phyloP scores from a whole-genome alignment of 345 rosid genomes.

The Gossypium australe region DNA sequence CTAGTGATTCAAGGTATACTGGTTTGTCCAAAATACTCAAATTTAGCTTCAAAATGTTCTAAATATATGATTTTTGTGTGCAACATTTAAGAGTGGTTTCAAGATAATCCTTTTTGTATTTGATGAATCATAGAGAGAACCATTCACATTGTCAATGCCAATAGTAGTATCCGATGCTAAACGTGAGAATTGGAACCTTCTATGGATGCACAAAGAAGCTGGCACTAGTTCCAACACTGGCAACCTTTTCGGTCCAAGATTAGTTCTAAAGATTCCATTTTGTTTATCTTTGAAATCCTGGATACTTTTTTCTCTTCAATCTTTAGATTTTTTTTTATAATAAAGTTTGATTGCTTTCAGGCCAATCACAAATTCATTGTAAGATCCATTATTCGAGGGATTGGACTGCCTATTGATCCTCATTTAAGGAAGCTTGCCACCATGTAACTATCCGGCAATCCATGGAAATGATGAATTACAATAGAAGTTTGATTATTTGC shows the following conservation, averaged over 20 bases:
- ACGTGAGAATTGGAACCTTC: neutral
- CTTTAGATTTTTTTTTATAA: too few species aligned
- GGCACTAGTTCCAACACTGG: neutral
- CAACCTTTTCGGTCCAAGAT: neutral
- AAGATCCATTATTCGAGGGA: too few species aligned
- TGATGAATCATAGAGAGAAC: neutral
- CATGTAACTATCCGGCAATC: too few species aligned
- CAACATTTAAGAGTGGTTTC: neutral
- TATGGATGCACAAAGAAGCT: neutral
- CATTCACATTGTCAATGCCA: neutral
- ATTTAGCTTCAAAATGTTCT: neutral
- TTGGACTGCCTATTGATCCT: too few species aligned
- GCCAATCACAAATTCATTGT: too few species aligned
- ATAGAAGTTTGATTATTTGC: too few species aligned
- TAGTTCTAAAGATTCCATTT: neutral
- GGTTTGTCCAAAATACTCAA: neutral
- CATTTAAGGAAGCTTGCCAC: too few species aligned
- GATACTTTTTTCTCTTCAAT: neutral
- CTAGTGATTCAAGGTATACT: conserved; percentile 23
- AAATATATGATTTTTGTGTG: too few species aligned
- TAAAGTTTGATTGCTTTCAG: too few species aligned
- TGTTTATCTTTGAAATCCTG: neutral
- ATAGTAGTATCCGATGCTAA: neutral
- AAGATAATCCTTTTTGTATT: neutral
- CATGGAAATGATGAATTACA: too few species aligned